phyloP scores from a whole-genome alignment of 2,329 filamentous ascomycete genomes.

The Fusarium citri region DNA sequence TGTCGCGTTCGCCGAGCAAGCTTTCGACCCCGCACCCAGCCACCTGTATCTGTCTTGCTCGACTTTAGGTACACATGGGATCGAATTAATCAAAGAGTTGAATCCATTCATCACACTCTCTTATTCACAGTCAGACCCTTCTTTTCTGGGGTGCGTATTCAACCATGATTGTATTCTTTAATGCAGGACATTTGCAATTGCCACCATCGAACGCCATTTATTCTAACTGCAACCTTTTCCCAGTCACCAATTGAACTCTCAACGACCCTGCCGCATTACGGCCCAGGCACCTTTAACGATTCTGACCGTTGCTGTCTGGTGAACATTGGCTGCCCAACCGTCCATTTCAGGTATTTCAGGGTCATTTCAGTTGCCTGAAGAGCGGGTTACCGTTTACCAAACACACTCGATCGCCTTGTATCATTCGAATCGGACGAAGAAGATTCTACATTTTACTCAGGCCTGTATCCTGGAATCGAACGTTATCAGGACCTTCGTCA shows the following conservation, averaged over 20 bases:
- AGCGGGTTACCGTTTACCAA: constrained; percentile 3
- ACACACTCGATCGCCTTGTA: constrained; percentile 1
- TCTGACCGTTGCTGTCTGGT: neutral
- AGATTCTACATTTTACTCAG: constrained; percentile 2
- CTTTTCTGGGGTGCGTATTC: constrained; percentile 27
- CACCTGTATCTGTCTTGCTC: constrained; percentile 33
- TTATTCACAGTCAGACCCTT: constrained; percentile 25
- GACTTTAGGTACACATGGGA: constrained; percentile 17
- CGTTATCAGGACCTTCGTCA: constrained; percentile 13
- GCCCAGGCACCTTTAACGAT: neutral
- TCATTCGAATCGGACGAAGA: constrained; percentile 11
- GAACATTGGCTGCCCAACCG: constrained; percentile 1
- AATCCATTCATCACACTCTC: constrained; percentile 30
- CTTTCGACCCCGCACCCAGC: constrained; percentile 39
- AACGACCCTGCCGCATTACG: neutral
- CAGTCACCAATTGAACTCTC: constrained; percentile 13
- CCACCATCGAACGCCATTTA: neutral
- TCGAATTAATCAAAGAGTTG: constrained; percentile 26
- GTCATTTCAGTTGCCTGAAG: constrained; percentile 13
- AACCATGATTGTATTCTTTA: neutral
- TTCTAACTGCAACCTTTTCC: constrained; percentile 18
- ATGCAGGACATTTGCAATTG: neutral
- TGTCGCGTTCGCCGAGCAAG: constrained; percentile 19
- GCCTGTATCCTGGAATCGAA: constrained; percentile 6
- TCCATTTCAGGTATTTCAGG: neutral